Base-by-base conservation (phyloP, 352 stramenopile genomes). In the Thraustotheca clavata region DNA sequence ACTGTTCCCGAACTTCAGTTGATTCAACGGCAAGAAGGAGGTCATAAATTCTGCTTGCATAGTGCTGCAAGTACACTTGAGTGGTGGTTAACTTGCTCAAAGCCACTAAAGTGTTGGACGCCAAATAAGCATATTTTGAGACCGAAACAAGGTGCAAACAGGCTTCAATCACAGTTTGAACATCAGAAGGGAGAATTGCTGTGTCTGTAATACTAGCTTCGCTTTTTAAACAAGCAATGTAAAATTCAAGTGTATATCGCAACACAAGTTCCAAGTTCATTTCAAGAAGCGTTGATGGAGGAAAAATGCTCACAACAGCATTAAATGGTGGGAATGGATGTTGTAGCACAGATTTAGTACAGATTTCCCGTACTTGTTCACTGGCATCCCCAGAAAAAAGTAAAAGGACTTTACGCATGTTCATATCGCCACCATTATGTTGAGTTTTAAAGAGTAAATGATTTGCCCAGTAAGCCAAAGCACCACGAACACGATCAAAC, bases 321-420 rank as follows among this genome's bases (percentile, higher is more conserved):
- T 68, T 66, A 22, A 70, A 66, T 5, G 73, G 67, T 31, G 78
- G 78, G 48, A 87, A 59, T 2, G 78, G 78, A 6, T 73, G 62
- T 24, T 67, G 62, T 63, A 83, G 80, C 46, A 87, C 62, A 2
- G 76, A 72, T 57, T 80, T 79, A 20, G 69, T 36, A 8, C 69
- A 49, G 8, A 77, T 54, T 11, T 69, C 50, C 12, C 74, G 63
- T 3, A 79, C 80, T n/a, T 81, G 70, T 50, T 83, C 72, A 52
- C 81, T 73, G 29, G 60, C 33, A 63, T 75, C 69, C 20, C 59
- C 50, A 1, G 67, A 68, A 18, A 89, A 67, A 20, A 73, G 74
- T 26, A 92, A 61, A 1, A 89, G 68, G 2, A 80, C 75, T 47
- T 89, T 83, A 3, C 83, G 83, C 47, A 92, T 74, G 6, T 69